Evolutionary conservation across 208 protist species (phyloP), one percentile per base, ranked within the genome.

Genomic region (Leishmania aethiopica): DNA sequence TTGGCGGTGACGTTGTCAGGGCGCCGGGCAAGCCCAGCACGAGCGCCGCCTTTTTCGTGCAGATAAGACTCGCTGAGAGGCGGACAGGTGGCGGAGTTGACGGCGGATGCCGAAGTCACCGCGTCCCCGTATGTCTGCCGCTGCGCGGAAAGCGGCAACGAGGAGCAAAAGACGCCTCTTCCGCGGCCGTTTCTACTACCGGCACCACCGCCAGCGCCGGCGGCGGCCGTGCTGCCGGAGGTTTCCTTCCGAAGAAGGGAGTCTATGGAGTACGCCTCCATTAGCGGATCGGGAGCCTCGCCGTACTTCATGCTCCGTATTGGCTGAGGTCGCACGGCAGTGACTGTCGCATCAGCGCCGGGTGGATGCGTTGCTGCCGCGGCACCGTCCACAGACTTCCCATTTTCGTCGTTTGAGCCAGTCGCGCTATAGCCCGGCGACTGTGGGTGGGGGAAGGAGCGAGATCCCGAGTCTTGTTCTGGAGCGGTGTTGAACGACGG

Each of bases 221-320:
- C 60, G 13, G n/a, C 60, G 60, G 2, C 15, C 40, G 32, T 42
- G 57, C 57, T 25, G 59, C 59, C 25, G 4, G 59, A 64, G 42
- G 59, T 28, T 49, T 77, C 70, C 25, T 74, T 71, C 5, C 59
- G 79, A 11, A 51, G 71, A 51, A 73, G 55, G 19, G 79, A 53
- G 72, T 57, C 47, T 42, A 59, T 77, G 42, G 72, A 49, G 7
- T 37, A 71, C n/a, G 79, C 59, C 47, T 78, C 79, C 11, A 64
- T 59, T 59, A 72, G 60, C 40, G 77, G 1, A 35, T 72, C 79
- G 17, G 72, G 72, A 45, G 72, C 40, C 32, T 82, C 72, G 32
- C 49, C 49, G 51, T 78, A 77, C 45, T 42, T 73, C 60, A 72
- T 45, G 79, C 72, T 64, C 71, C 70, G 28, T 2, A n/a, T 57